phyloP scores from a whole-genome alignment of 495 filamentous ascomycete species.

The Mytilinidion resinicola region DNA sequence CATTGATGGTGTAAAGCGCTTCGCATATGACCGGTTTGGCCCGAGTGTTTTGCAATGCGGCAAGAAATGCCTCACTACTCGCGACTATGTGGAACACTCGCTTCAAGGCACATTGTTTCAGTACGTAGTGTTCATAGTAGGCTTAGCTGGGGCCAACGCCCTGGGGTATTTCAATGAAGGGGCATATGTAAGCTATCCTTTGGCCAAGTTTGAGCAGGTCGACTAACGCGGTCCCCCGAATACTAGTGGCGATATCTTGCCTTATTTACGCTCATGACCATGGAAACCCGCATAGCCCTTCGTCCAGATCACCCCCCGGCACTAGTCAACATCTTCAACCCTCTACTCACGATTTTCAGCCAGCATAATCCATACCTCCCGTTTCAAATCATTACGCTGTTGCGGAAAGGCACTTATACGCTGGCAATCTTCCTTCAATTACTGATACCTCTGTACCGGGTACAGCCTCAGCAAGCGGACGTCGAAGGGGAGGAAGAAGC shows the following conservation, averaged over 20 bases:
- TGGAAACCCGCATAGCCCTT: conserved; percentile 70
- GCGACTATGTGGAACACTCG: conserved; percentile 67
- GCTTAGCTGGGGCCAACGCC: conserved; percentile 58
- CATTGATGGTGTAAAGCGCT: conserved; percentile 67
- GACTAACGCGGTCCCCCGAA: conserved; percentile 1
- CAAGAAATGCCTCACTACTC: conserved; percentile 61
- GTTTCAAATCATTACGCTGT: conserved; percentile 76
- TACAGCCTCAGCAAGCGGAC: conserved; percentile 26
- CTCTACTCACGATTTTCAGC: conserved; percentile 47
- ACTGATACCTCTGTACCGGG: conserved; percentile 57
- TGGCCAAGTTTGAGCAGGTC: not conserved
- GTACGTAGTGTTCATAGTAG: conserved; percentile 57
- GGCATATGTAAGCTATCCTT: conserved; percentile 46
- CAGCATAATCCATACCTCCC: conserved; percentile 67
- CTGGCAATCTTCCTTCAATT: conserved; percentile 88
- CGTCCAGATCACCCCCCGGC: conserved; percentile 54
- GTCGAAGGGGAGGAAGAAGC: conserved; percentile 18
- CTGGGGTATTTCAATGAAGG: conserved; percentile 76
- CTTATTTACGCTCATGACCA: conserved; percentile 57
- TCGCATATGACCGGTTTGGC: conserved; percentile 91
- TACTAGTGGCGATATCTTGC: conserved; percentile 77
- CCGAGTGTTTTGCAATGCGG: conserved; percentile 59
- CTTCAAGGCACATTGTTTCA: conserved; percentile 52
- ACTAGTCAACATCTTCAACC: conserved; percentile 55
- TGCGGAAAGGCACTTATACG: conserved; percentile 69